Evolutionary conservation across 2,329 filamentous ascomycete genomes (phyloP), one percentile per base, ranked within the genome.

Genomic region (Coniella lustricola): DNA sequence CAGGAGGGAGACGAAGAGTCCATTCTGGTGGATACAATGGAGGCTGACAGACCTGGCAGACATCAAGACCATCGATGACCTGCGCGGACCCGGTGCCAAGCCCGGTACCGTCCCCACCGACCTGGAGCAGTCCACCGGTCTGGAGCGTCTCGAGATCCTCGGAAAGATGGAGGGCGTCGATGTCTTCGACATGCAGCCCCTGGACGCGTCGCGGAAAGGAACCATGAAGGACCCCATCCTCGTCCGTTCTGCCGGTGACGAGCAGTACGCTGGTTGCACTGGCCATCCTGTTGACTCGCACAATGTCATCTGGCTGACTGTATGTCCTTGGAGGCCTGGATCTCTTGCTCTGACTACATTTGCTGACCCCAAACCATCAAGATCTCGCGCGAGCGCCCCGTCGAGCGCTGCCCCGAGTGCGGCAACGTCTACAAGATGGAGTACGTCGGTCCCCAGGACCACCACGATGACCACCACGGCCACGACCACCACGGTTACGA

Each of bases 101-200:
- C 73, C 82, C 56, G 91, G 93, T 66, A 87, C 85, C 67, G 76
- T 98, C 59, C 89, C 93, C 58, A 94, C 88, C 73, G 93, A 98
- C 72, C 71, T 95, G 67, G 90, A 97, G 70, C 93, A 98, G 72
- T 75, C 93, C 52, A 97, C 93, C 61, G 93, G 93, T 87, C 79
- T 97, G 53, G 93, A 98, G 79, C 90, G 93, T 81, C 81, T 98
- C 61, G 93, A 98, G 74, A 93, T 98, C 64, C 79, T 98, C 68
- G 93, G 93, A 73, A 98, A 98, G 83, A 95, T 97, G 86, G 89
- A 97, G 78, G 90, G 93, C 59, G 76, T 96, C 62, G 93, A 98
- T 67, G 77, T 97, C 67, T 98, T 98, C 76, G 90, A 98, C 75
- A 95, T 97, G 93, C 85, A 82, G 71, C 93, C 93, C 56, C 81